Evolutionary conservation across 257 asterid species (phyloP).

Genomic region (Orobanche coerulescens): DNA sequence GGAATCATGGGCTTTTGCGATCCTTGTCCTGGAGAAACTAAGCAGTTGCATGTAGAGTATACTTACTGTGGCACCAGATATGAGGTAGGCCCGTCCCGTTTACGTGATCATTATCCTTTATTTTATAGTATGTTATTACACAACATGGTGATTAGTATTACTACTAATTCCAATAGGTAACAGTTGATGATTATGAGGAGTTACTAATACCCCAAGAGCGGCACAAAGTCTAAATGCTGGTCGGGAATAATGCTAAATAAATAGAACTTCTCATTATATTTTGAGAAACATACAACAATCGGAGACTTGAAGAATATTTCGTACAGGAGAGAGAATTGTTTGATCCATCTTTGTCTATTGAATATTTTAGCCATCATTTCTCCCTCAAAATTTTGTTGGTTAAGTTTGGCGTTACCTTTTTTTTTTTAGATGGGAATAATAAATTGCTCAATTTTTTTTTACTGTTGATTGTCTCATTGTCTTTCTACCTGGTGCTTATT

Average conservation of each 20-base stretch:
- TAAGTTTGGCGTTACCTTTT: neutral
- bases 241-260: neutral
- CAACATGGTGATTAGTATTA: conserved; percentile 5
- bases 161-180: conserved; percentile 41
- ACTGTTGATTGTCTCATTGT: too few species aligned
- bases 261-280: neutral
- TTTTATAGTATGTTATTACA: too few species aligned
- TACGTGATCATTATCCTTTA: neutral
- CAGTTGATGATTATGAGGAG: conserved; percentile 65
- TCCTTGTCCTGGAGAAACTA: conserved; percentile 90
- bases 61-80: conserved; percentile 38
- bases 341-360: neutral
- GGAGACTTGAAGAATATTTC: neutral
- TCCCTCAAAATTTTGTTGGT: neutral
- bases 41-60: conserved; percentile 67
- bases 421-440: neutral
- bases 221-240: conserved; percentile 36
- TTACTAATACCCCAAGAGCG: conserved; percentile 63
- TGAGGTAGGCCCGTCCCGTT: conserved; percentile 43
- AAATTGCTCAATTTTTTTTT: too few species aligned
- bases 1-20: conserved; percentile 99
- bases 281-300: neutral
- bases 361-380: too few species aligned
- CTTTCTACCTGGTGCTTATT: too few species aligned
- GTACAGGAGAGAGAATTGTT: neutral